Evolutionary conservation across 2,329 filamentous ascomycete genomes (phyloP).

Genomic region (Coleophoma crateriformis): DNA sequence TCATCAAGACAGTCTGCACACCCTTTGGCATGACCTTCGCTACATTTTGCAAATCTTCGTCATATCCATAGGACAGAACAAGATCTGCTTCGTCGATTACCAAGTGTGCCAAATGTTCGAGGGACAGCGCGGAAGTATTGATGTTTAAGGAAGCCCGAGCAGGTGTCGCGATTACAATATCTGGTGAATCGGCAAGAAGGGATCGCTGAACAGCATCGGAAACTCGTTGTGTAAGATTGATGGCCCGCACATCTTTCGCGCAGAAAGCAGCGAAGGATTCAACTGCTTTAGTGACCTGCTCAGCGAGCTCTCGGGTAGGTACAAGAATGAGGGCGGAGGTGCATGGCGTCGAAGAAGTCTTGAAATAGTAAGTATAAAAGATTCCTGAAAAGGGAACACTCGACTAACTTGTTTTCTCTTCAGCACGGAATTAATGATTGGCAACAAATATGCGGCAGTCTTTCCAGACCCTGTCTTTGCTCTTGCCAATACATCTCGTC

Average conservation of each 20-base stretch:
- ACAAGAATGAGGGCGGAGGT: constrained; percentile 85
- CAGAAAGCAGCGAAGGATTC: constrained; percentile 77
- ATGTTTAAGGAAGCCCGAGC: constrained; percentile 76
- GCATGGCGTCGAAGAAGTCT: constrained; percentile 44
- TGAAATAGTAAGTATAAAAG: constrained; percentile 8
- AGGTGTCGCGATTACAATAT: constrained; percentile 88
- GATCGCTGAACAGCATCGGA: constrained; percentile 85
- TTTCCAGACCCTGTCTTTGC: constrained; percentile 96
- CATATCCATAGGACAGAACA: constrained; percentile 89
- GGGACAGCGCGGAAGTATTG: constrained; percentile 63
- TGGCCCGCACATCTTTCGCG: constrained; percentile 72
- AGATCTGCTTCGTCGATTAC: constrained; percentile 94
- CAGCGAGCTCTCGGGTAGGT: constrained; percentile 88
- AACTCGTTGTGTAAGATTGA: constrained; percentile 87
- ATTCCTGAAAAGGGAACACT: background rate
- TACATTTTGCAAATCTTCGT: constrained; percentile 80
- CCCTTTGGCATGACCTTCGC: constrained; percentile 74
- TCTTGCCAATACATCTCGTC: constrained; percentile 84
- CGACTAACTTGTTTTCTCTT: constrained; percentile 62
- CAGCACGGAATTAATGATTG: constrained; percentile 79
- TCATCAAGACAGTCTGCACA: constrained; percentile 89
- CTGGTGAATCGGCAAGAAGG: constrained; percentile 77
- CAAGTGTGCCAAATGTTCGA: constrained; percentile 64
- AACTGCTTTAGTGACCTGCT: constrained; percentile 79
- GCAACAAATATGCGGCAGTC: constrained; percentile 91